Evolutionary conservation across 2,329 filamentous ascomycete genomes (phyloP).

Genomic region (Epichloe gansuensis): DNA sequence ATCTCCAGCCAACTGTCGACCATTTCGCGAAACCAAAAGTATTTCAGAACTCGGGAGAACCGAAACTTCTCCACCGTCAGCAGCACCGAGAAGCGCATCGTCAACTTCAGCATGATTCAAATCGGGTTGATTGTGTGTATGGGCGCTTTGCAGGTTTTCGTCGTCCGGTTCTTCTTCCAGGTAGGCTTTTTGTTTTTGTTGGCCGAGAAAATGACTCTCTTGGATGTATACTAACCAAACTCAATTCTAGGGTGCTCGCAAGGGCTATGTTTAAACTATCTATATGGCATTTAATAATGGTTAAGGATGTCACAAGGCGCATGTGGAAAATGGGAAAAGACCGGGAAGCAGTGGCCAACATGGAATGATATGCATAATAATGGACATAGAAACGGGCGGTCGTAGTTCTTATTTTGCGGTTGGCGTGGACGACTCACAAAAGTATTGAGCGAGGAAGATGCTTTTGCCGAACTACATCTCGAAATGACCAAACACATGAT

Average conservation of each 20-base stretch:
- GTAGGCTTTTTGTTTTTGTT: constrained; percentile 25
- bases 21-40: constrained; percentile 94
- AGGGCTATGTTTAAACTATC: constrained; percentile 50
- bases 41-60: constrained; percentile 98
- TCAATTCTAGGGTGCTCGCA: constrained; percentile 45
- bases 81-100: constrained; percentile 89
- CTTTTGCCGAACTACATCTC: background rate
- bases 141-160: constrained; percentile 92
- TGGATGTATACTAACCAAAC: constrained; percentile 6
- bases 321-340: constrained; percentile 8
- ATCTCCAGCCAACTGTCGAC: constrained; percentile 86
- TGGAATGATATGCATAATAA: constrained; percentile 14
- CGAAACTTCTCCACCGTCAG: constrained; percentile 96
- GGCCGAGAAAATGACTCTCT: background rate
- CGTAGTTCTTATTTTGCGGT: background rate
- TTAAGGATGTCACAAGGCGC: constrained; percentile 20
- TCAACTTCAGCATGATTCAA: constrained; percentile 95
- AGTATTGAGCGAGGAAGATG: background rate
- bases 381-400: constrained; percentile 7
- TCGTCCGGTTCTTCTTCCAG: constrained; percentile 98
- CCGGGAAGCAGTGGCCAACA: constrained; percentile 13
- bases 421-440: background rate
- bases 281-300: constrained; percentile 6
- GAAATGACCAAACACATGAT: background rate
- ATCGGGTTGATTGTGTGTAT: constrained; percentile 84